phyloP scores from a whole-genome alignment of 805 yeast species.

The Tetrapisispora arboricola region DNA sequence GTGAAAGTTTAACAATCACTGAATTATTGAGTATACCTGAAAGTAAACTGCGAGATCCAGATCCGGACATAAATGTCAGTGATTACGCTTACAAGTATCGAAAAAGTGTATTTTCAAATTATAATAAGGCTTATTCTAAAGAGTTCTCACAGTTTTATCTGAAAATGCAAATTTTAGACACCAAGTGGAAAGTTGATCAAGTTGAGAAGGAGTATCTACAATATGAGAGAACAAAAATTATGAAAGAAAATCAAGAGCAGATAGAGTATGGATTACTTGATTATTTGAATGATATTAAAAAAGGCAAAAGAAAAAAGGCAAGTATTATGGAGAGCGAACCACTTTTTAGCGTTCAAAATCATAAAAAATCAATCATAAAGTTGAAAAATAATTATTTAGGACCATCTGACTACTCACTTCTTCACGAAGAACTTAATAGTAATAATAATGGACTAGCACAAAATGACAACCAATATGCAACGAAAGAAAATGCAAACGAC shows the following conservation, averaged over 20 bases:
- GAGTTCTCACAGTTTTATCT: slow-evolving; percentile 20
- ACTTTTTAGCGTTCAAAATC: neutral
- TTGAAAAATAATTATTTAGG: neutral
- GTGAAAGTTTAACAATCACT: slow-evolving; percentile 61
- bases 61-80: slow-evolving; percentile 14
- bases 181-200: slow-evolving; percentile 16
- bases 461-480: neutral
- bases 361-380: neutral
- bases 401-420: neutral
- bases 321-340: slow-evolving; percentile 13
- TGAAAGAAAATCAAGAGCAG: slow-evolving; percentile 7
- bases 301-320: slow-evolving; percentile 13
- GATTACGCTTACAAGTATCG: slow-evolving; percentile 16
- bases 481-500: neutral
- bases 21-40: slow-evolving; percentile 37
- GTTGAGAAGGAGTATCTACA: slow-evolving; percentile 19
- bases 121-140: slow-evolving; percentile 21
- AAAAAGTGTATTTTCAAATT: slow-evolving; percentile 24
- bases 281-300: slow-evolving; percentile 14
- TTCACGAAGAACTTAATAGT: slow-evolving; percentile 1
- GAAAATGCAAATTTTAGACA: slow-evolving; percentile 23
- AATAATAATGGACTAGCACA: neutral
- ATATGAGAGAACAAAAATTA: slow-evolving; percentile 7
- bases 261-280: slow-evolving; percentile 17
- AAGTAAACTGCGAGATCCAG: slow-evolving; percentile 12